These are phyloP conservation scores for Bauhinia variegata DNA, from an alignment of 306 rosid genomes.

Conservation along the genomic window DNA sequence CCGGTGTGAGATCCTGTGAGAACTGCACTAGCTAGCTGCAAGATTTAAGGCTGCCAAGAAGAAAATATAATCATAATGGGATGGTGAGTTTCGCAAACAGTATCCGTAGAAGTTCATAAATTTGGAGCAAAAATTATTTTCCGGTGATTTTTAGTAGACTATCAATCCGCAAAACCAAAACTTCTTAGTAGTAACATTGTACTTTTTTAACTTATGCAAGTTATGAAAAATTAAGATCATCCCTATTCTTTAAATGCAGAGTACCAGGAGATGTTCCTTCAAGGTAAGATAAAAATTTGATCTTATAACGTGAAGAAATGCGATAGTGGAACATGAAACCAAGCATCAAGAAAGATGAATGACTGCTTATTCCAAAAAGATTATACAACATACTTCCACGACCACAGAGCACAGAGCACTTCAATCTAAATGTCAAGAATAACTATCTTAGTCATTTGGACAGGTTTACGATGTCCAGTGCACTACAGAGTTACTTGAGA, in stretches of 20 bases:
- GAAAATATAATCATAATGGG: slow-evolving; percentile 1
- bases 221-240: background rate
- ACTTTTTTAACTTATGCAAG: slow-evolving; percentile 8
- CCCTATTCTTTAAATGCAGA: background rate
- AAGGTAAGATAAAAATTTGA: background rate
- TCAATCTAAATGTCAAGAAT: background rate
- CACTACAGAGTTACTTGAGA: background rate
- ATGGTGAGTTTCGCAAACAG: background rate
- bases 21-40: slow-evolving; percentile 25
- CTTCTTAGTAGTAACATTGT: background rate
- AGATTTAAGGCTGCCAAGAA: slow-evolving; percentile 42
- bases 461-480: slow-evolving; percentile 15
- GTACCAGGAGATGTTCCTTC: slow-evolving; percentile 5
- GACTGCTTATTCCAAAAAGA: slow-evolving; percentile 7
- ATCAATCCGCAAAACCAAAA: slow-evolving; percentile 18
- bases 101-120: background rate
- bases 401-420: slow-evolving; percentile 11
- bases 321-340: slow-evolving; percentile 4
- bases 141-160: background rate
- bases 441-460: background rate
- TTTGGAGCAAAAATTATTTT: background rate
- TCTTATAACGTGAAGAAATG: background rate
- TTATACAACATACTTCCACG: slow-evolving; percentile 3
- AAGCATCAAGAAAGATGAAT: slow-evolving; percentile 21
- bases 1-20: slow-evolving; percentile 20